phyloP scores from a whole-genome alignment of 371 early-diverging fungal species.

The Saksenaea oblongispora region DNA sequence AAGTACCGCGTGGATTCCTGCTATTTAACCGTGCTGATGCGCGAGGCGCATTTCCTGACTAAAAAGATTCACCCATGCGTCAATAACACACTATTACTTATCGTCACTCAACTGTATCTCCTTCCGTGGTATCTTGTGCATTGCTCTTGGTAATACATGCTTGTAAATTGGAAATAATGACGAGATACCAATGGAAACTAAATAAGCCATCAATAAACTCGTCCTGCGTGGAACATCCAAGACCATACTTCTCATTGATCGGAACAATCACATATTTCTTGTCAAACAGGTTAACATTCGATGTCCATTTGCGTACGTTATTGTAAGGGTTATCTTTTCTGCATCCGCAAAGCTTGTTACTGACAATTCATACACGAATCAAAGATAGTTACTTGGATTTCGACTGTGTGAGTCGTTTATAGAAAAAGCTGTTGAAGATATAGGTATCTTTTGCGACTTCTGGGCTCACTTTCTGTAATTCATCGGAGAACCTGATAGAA shows the following conservation, averaged over 20 bases:
- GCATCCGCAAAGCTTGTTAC: neutral
- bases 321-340: slow-evolving; percentile 38
- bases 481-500: slow-evolving; percentile 13
- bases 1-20: neutral
- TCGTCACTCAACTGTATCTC: neutral
- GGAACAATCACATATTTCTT: slow-evolving; percentile 64
- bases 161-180: slow-evolving; percentile 61
- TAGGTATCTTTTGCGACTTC: slow-evolving; percentile 31
- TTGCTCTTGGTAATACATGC: slow-evolving; percentile 5
- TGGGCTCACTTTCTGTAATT: neutral
- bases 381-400: slow-evolving; percentile 13
- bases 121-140: neutral
- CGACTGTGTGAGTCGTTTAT: slow-evolving; percentile 39
- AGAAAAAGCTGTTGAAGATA: slow-evolving; percentile 61
- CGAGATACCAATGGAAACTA: slow-evolving; percentile 70
- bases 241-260: slow-evolving; percentile 61
- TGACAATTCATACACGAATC: neutral
- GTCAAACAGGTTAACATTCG: slow-evolving; percentile 60
- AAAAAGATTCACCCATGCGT: neutral
- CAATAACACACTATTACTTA: neutral
- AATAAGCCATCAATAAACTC: neutral
- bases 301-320: slow-evolving; percentile 63
- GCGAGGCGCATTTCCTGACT: neutral
- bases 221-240: neutral
- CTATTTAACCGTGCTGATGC: neutral